Base-by-base conservation (phyloP, 768 basidiomycete genomes). In the Austroboletus eburneus region DNA sequence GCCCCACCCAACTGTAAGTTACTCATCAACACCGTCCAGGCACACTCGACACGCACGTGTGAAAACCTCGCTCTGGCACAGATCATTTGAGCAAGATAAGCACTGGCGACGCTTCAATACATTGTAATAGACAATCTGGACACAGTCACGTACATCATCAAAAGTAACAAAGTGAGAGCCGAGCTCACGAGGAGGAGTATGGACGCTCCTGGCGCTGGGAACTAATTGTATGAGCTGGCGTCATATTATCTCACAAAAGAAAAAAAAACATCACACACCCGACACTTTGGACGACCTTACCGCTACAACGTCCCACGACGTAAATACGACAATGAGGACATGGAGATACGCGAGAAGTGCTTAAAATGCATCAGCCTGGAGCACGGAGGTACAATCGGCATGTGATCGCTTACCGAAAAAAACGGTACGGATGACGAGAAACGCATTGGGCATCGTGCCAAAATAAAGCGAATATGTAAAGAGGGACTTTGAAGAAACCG, bases 401-500 rank as follows among this genome's bases (percentile, higher is more conserved):
- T 7, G 22, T 5, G 5, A 39, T 14, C 0, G 59, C 79, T 60
- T 49, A 83, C 85, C 74, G 51, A 85, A 77, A 45, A 78, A 62
- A 33, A 81, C 72, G 22, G 77, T 72, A 43, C 85, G 79, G 47
- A 76, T 58, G 44, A 80, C 62, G 42, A 85, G 63, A 61, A 86
- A 82, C 4, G 74, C 66, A 56, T 74, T 83, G 45, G 64, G 69
- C 71, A 77, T 73, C 22, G 51, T 44, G 56, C 45, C 47, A 22
- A n/a, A n/a, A n/a, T n/a, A n/a, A n/a, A n/a, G n/a, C 8, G 39
- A 42, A 27, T 27, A 27, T 27, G 25, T 27, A 27, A 27, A 27
- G 22, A 16, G 24, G 22, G n/a, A 16, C 12, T 23, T 33, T 10
- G 33, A 46, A 45, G 40, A 38, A 24, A 39, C 8, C 16, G 30